Evolutionary conservation across 192 early-diverging fungal species (phyloP).

Genomic region (Podochytrium sp.): DNA sequence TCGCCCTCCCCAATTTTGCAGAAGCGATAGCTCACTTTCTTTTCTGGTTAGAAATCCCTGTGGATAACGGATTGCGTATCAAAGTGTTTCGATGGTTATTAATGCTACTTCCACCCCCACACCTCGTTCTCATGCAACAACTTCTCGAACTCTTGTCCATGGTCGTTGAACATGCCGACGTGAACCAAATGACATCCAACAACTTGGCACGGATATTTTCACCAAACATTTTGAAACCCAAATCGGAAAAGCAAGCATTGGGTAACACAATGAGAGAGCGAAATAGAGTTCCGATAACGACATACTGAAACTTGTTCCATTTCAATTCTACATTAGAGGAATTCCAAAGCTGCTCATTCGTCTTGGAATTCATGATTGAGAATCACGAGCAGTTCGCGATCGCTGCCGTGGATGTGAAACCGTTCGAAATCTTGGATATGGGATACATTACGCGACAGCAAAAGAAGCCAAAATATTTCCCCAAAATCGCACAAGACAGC

Average conservation of each 20-base stretch:
- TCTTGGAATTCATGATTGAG: slow-evolving; percentile 50
- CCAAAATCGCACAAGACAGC: too few species aligned
- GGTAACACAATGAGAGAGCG: too few species aligned
- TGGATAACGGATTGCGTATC: slow-evolving; percentile 40
- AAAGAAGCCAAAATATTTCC: too few species aligned
- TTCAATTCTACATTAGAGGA: slow-evolving; percentile 40
- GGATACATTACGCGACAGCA: slow-evolving; percentile 25
- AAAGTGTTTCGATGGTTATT: slow-evolving; percentile 47
- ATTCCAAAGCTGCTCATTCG: slow-evolving; percentile 49
- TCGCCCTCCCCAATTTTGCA: background rate
- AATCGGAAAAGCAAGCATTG: slow-evolving; percentile 41
- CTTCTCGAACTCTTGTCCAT: slow-evolving; percentile 46
- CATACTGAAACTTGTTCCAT: too few species aligned
- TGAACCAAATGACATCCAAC: slow-evolving; percentile 54
- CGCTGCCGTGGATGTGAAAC: slow-evolving; percentile 28
- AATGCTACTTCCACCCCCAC: slow-evolving; percentile 51
- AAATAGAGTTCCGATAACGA: too few species aligned
- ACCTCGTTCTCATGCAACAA: slow-evolving; percentile 47
- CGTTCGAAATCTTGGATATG: slow-evolving; percentile 47
- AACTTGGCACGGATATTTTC: slow-evolving; percentile 52
- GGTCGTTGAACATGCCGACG: slow-evolving; percentile 25
- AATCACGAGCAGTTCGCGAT: slow-evolving; percentile 42
- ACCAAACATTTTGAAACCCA: slow-evolving; percentile 51
- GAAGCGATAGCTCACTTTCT: background rate
- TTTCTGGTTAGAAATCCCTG: slow-evolving; percentile 42